Evolutionary conservation across 441 rosid genomes (phyloP).

Genomic region (Adansonia madagascariensis): DNA sequence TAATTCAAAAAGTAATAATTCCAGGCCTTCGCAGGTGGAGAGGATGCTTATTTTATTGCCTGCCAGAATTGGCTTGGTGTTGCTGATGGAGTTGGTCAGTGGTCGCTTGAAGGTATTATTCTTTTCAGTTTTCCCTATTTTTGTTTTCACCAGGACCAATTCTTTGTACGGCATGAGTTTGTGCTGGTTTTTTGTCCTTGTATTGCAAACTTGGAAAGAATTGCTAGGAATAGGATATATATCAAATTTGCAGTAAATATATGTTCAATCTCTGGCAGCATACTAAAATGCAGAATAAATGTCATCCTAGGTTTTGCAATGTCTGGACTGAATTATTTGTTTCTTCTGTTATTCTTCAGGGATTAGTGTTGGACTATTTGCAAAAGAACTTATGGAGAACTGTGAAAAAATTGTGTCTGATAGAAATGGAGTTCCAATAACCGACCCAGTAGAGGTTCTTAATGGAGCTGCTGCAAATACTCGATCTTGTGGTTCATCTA

Average conservation of each 20-base stretch:
- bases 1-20: slow-evolving; percentile 66
- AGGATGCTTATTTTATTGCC: slow-evolving; percentile 72
- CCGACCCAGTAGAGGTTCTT: slow-evolving; percentile 62
- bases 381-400: slow-evolving; percentile 59
- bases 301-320: slow-evolving; percentile 7
- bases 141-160: background rate
- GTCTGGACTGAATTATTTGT: slow-evolving; percentile 16
- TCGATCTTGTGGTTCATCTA: slow-evolving; percentile 61
- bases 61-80: slow-evolving; percentile 72
- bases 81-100: slow-evolving; percentile 77
- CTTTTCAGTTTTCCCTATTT: background rate
- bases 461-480: slow-evolving; percentile 57
- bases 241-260: background rate
- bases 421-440: slow-evolving; percentile 34
- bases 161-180: slow-evolving; percentile 8
- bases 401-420: slow-evolving; percentile 56
- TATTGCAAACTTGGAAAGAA: background rate
- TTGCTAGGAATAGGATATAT: slow-evolving; percentile 4
- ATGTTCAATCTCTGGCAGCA: background rate
- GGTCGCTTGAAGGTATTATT: slow-evolving; percentile 75
- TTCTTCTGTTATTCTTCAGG: slow-evolving; percentile 47
- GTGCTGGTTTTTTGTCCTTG: background rate
- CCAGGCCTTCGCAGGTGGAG: slow-evolving; percentile 92
- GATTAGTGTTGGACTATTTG: slow-evolving; percentile 48
- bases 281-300: background rate